A percentile compares a stretch with the other conserved stretches of the same genome.
Evolutionary conservation across 2,329 filamentous ascomycete genomes (phyloP).

Genomic region (Daldinia sp.): DNA sequence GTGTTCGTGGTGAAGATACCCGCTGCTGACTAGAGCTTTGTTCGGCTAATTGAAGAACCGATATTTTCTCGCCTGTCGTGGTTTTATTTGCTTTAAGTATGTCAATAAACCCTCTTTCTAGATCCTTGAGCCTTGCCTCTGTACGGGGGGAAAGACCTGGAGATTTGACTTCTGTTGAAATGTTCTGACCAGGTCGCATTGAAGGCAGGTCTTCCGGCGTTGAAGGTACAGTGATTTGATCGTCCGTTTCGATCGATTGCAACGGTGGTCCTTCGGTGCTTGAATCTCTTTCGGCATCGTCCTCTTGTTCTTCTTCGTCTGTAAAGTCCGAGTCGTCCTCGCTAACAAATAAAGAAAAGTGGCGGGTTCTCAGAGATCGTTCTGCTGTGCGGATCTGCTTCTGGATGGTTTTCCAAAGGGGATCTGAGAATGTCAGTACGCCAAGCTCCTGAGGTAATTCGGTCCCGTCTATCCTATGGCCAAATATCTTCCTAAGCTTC

Average conservation of each 20-base stretch:
- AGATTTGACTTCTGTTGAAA: constrained; percentile 1
- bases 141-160: constrained; percentile 16
- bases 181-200: neutral
- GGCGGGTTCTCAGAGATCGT: constrained; percentile 11
- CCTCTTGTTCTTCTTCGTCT: constrained; percentile 27
- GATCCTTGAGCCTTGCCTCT: constrained; percentile 10
- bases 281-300: neutral
- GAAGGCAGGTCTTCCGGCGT: neutral
- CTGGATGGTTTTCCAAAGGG: constrained; percentile 33
- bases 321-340: constrained; percentile 25
- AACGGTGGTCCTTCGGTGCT: constrained; percentile 3
- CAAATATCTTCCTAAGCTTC: constrained; percentile 31
- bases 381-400: constrained; percentile 22
- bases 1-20: neutral
- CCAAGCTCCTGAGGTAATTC: constrained; percentile 32
- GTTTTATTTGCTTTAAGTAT: constrained; percentile 9
- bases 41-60: constrained; percentile 9
- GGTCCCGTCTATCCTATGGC: constrained; percentile 24
- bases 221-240: neutral
- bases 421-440: constrained; percentile 24
- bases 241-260: constrained; percentile 32
- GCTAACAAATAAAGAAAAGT: constrained; percentile 5
- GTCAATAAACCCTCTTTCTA: constrained; percentile 10
- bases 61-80: constrained; percentile 14
- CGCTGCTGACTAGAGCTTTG: neutral